Conservation (phyloP, 1,139 yeast genomes). For the Ogataea hybrid region DNA sequence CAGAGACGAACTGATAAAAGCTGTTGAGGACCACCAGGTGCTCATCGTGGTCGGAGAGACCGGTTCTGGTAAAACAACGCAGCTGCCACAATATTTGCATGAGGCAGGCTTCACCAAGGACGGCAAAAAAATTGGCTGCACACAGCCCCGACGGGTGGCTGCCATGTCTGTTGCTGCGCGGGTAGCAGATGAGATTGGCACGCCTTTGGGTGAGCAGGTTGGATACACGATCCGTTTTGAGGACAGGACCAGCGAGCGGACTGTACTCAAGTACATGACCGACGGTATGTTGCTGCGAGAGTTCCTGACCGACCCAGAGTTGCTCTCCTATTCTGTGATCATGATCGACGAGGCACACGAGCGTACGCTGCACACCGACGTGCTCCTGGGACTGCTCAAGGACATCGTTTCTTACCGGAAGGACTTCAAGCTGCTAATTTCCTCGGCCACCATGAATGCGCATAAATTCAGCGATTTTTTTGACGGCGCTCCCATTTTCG, state of each 20-base stretch:
- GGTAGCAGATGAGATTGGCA: constrained; percentile 84
- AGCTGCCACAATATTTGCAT: constrained; percentile 81
- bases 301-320: constrained; percentile 70
- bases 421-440: constrained; percentile 71
- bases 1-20: constrained; percentile 59
- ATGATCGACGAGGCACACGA: constrained; percentile 99
- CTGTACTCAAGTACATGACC: constrained; percentile 81
- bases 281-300: constrained; percentile 94
- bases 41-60: constrained; percentile 93
- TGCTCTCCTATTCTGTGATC: constrained; percentile 68
- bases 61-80: constrained; percentile 97
- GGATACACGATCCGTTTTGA: constrained; percentile 91
- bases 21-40: constrained; percentile 65
- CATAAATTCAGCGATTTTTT: constrained; percentile 78
- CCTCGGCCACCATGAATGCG: constrained; percentile 95
- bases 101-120: constrained; percentile 72
- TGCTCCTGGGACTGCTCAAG: constrained; percentile 77
- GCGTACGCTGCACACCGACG: constrained; percentile 88
- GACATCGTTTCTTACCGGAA: constrained; percentile 63
- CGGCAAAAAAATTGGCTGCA: constrained; percentile 72
- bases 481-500: constrained; percentile 79
- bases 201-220: constrained; percentile 69
- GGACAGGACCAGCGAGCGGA: constrained; percentile 60
- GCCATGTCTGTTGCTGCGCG: constrained; percentile 92
- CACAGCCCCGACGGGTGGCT: constrained; percentile 96